These are phyloP conservation scores for Metschnikowia amazonensis DNA, from an alignment of 805 yeast species.

Conservation along the genomic window DNA sequence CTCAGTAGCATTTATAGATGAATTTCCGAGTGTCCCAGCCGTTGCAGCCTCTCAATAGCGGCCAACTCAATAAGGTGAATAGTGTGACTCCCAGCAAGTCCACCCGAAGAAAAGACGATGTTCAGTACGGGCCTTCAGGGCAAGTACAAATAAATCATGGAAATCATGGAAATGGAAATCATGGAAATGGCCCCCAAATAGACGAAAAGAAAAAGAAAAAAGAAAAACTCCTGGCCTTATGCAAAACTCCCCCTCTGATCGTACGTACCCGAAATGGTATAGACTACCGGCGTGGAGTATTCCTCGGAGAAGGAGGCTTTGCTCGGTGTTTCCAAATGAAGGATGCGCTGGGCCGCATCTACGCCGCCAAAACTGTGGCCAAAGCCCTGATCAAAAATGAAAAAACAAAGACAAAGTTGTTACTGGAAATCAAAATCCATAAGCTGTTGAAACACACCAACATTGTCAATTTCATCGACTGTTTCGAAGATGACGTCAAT, in stretches of 20 bases:
- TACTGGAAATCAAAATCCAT: constrained; percentile 94
- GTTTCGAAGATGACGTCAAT: constrained; percentile 94
- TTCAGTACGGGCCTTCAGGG: neutral
- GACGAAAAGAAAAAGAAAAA: constrained; percentile 56
- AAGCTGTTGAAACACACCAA: constrained; percentile 84
- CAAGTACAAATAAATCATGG: too few relatives aligned
- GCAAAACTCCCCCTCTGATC: constrained; percentile 95
- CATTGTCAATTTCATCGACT: constrained; percentile 88
- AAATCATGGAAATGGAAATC: too few relatives aligned
- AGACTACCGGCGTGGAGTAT: constrained; percentile 85
- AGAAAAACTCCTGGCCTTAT: constrained; percentile 83
- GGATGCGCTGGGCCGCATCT: constrained; percentile 80
- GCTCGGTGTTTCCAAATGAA: constrained; percentile 98
- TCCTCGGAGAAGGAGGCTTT: constrained; percentile 97
- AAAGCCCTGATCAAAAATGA: constrained; percentile 88
- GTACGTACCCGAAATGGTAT: constrained; percentile 83
- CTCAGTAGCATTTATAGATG: constrained; percentile 7
- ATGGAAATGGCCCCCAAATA: too few relatives aligned
- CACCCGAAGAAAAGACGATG: constrained; percentile 22
- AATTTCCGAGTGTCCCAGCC: constrained; percentile 37
- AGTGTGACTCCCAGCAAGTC: constrained; percentile 39
- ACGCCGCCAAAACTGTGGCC: constrained; percentile 97
- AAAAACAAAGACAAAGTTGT: constrained; percentile 79
- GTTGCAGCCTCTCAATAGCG: constrained; percentile 51
- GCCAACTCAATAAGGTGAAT: constrained; percentile 47